Conservation (phyloP, 768 basidiomycete genomes). For the Cubamyces lactineus region DNA sequence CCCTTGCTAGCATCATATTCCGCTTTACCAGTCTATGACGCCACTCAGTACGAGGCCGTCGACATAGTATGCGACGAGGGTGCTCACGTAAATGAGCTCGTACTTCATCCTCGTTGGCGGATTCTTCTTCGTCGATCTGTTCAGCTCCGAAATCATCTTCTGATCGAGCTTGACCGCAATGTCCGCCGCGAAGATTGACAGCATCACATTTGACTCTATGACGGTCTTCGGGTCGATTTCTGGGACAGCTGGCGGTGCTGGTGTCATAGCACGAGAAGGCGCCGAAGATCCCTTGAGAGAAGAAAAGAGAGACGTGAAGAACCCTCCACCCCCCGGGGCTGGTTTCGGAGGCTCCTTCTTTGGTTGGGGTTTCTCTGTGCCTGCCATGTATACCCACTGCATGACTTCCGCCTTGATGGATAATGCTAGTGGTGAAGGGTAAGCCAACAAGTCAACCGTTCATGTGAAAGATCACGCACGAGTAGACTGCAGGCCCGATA, state of each 20-base stretch:
- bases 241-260: conserved; percentile 40
- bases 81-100: conserved; percentile 80
- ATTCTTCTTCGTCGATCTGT: conserved; percentile 94
- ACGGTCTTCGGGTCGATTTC: conserved; percentile 31
- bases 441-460: conserved; percentile 12
- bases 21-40: conserved; percentile 71
- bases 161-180: conserved; percentile 66
- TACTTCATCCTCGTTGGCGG: conserved; percentile 77
- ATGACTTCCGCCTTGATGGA: conserved; percentile 83
- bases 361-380: conserved; percentile 57
- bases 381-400: conserved; percentile 72
- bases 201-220: conserved; percentile 56
- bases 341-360: conserved; percentile 34
- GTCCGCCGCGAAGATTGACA: conserved; percentile 69
- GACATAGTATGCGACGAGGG: not conserved
- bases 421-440: conserved; percentile 36
- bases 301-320: conserved; percentile 46
- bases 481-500: conserved; percentile 63
- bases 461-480: conserved; percentile 45
- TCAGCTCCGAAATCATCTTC: conserved; percentile 72
- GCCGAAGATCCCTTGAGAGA: conserved; percentile 34
- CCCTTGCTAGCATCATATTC: conserved; percentile 75
- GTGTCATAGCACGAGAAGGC: conserved; percentile 37
- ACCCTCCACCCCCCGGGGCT: conserved; percentile 30
- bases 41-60: not conserved